A percentile compares a stretch with the other conserved stretches of the same genome.
phyloP scores from a whole-genome alignment of 163 green algal genomes.

The Chlamydomonas reinhardtii region DNA sequence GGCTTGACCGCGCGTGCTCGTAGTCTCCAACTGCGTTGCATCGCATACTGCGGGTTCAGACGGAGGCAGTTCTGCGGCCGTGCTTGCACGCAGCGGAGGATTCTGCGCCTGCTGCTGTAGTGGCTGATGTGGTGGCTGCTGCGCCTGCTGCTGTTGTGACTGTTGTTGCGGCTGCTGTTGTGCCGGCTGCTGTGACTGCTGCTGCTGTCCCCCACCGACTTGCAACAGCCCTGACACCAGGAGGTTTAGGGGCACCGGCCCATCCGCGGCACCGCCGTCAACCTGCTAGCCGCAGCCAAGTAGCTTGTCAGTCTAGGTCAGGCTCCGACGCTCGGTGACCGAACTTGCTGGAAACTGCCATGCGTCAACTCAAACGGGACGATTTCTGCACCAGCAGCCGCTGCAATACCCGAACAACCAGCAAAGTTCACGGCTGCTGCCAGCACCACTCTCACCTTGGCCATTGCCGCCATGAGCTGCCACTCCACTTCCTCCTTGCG shows the following conservation, averaged over 20 bases:
- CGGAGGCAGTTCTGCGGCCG: too few species aligned
- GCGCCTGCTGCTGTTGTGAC: neutral
- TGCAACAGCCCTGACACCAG: constrained; percentile 49
- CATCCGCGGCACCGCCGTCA: constrained; percentile 8
- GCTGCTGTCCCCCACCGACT: constrained; percentile 7
- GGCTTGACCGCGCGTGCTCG: too few species aligned
- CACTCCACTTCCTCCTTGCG: constrained; percentile 81
- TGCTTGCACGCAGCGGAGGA: neutral
- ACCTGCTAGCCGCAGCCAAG: neutral
- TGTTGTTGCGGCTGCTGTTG: neutral
- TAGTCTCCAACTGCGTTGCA: too few species aligned
- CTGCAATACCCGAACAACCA: too few species aligned
- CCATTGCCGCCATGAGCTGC: constrained; percentile 77
- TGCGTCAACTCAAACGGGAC: too few species aligned
- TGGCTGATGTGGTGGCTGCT: neutral
- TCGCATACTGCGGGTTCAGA: too few species aligned
- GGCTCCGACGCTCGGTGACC: too few species aligned
- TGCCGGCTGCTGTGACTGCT: neutral
- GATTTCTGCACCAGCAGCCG: too few species aligned
- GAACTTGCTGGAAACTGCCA: too few species aligned
- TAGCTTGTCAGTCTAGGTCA: too few species aligned
- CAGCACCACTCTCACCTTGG: constrained; percentile 49
- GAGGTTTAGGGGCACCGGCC: constrained; percentile 44
- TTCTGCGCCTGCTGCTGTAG: neutral
- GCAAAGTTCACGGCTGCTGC: too few species aligned